Conservation (phyloP, 768 basidiomycete species). For the Cytidiella melzeri region DNA sequence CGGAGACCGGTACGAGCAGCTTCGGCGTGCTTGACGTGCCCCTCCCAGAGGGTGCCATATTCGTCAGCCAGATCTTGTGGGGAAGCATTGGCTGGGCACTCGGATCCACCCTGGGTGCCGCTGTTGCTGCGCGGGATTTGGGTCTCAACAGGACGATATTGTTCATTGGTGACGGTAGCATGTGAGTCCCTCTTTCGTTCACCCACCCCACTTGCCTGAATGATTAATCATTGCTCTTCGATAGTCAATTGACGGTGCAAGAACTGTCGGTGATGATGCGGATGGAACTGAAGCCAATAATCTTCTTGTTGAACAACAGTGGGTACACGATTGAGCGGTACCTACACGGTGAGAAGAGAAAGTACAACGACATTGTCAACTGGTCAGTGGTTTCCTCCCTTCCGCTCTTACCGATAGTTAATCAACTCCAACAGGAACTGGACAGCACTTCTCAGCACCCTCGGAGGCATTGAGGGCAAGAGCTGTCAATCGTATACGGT, state of each 20-base stretch:
- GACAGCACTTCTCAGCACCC: conserved; percentile 53
- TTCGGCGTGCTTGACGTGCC: conserved; percentile 84
- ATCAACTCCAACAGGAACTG: conserved; percentile 41
- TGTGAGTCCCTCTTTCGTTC: conserved; percentile 38
- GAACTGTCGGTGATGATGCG: conserved; percentile 83
- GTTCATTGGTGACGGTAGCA: conserved; percentile 81
- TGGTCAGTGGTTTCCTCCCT: conserved; percentile 38
- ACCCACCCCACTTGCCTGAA: not conserved
- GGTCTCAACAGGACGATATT: conserved; percentile 64
- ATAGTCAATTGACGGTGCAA: conserved; percentile 72
- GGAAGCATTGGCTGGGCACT: conserved; percentile 91
- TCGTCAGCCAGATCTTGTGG: conserved; percentile 79
- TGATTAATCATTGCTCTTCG: conserved; percentile 6
- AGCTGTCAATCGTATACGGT: conserved; percentile 61
- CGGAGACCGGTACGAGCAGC: conserved; percentile 84
- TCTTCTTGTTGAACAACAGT: conserved; percentile 76
- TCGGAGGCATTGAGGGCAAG: conserved; percentile 48
- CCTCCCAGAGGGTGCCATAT: conserved; percentile 61
- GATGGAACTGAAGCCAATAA: conserved; percentile 67
- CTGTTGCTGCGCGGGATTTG: conserved; percentile 68
- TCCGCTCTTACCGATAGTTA: not conserved
- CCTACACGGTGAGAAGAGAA: conserved; percentile 60
- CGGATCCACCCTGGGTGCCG: conserved; percentile 73
- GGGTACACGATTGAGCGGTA: conserved; percentile 87
- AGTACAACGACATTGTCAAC: conserved; percentile 81